Percentiles rank a stretch among this genome's conserved stretches.
These are phyloP conservation scores for Polytrichum formosum DNA, from an alignment of 225 moss, liverwort and hornwort species.

Conservation along the genomic window DNA sequence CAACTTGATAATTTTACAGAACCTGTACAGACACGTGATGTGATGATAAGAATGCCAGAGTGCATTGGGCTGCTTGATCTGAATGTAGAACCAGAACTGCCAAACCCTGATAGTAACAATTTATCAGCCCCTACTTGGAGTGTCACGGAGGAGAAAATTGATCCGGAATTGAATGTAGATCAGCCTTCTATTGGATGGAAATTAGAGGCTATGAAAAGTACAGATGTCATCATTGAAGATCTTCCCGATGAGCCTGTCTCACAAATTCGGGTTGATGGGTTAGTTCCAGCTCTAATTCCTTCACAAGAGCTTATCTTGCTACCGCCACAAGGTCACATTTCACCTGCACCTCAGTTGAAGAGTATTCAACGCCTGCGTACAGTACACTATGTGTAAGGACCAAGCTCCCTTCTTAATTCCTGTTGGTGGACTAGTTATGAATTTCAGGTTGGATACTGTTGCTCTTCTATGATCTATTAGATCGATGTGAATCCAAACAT, in stretches of 20 bases:
- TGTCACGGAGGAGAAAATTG: neutral
- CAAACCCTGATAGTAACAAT: constrained; percentile 8
- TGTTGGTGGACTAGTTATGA: no score
- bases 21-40: neutral
- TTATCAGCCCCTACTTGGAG: neutral
- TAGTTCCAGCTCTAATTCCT: constrained; percentile 22
- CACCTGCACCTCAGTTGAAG: constrained; percentile 52
- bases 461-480: no score
- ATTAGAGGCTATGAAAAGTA: neutral
- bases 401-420: neutral
- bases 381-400: constrained; percentile 60
- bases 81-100: constrained; percentile 2
- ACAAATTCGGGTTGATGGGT: constrained; percentile 10
- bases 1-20: neutral
- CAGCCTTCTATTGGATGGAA: neutral
- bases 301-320: constrained; percentile 57
- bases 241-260: constrained; percentile 4
- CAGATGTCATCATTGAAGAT: constrained; percentile 11
- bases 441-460: no score
- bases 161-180: neutral
- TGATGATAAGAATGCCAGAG: neutral
- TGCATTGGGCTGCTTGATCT: neutral
- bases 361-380: constrained; percentile 52
- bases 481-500: no score
- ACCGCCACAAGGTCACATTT: constrained; percentile 37